Conservation (phyloP, 2,329 filamentous ascomycete genomes). For the Magnaporthales sp. region DNA sequence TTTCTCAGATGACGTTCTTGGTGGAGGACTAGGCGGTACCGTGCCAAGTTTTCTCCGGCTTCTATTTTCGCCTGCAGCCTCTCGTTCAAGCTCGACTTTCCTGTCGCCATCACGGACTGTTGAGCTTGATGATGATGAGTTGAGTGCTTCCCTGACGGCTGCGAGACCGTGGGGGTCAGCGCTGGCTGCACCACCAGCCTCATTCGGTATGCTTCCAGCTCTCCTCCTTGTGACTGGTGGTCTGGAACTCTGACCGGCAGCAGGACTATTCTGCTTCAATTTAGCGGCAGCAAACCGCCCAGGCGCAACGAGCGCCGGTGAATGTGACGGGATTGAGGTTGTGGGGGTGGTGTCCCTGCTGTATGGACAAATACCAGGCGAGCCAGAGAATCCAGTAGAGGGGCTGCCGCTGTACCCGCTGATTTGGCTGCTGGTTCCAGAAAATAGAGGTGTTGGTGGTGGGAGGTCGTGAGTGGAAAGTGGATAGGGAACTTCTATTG, state of each 20-base stretch:
- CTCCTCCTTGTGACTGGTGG: constrained; percentile 38
- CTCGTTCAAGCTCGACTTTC: constrained; percentile 21
- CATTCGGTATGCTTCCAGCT: constrained; percentile 45
- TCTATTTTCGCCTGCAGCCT: constrained; percentile 16
- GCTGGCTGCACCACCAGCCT: constrained; percentile 34
- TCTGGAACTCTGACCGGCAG: constrained; percentile 14
- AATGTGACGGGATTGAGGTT: constrained; percentile 69
- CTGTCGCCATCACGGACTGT: constrained; percentile 49
- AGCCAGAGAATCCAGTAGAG: constrained; percentile 68
- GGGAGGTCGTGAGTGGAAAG: constrained; percentile 56
- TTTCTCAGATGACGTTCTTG: constrained; percentile 53
- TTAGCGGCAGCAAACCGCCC: constrained; percentile 36
- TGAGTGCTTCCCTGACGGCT: constrained; percentile 59
- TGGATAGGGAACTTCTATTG: constrained; percentile 42
- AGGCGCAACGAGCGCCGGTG: constrained; percentile 50
- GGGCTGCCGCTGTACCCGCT: constrained; percentile 61
- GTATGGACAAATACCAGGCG: constrained; percentile 59
- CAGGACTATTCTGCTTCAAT: constrained; percentile 45
- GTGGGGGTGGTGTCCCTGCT: constrained; percentile 73
- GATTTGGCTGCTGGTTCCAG: constrained; percentile 44
- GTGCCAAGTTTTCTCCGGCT: constrained; percentile 35
- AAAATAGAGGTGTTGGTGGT: constrained; percentile 59
- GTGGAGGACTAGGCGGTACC: constrained; percentile 50
- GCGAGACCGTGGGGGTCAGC: constrained; percentile 50
- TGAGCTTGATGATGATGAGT: constrained; percentile 64